Evolutionary conservation across 352 stramenopile species (phyloP).

Genomic region (Globisporangium recalcitrans): DNA sequence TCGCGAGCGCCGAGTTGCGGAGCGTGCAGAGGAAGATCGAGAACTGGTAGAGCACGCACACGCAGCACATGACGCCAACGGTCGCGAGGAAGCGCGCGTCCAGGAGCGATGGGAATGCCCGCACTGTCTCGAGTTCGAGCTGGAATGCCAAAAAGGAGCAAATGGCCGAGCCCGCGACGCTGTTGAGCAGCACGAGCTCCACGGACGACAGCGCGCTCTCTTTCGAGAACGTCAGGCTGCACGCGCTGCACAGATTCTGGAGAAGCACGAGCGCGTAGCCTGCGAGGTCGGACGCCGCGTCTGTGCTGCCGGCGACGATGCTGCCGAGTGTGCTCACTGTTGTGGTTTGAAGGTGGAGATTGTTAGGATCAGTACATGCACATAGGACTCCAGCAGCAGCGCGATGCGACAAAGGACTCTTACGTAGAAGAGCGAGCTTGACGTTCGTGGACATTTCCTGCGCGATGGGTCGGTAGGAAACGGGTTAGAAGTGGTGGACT

Average conservation of each 20-base stretch:
- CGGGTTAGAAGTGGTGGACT: not conserved
- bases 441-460: constrained; percentile 41
- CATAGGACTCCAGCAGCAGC: not conserved
- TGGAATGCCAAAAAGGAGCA: constrained; percentile 33
- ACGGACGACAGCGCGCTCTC: constrained; percentile 45
- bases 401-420: not conserved
- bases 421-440: constrained; percentile 61
- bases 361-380: not conserved
- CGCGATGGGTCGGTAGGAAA: not conserved
- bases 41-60: constrained; percentile 73
- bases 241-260: constrained; percentile 66
- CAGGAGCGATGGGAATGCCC: constrained; percentile 22
- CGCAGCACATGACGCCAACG: constrained; percentile 49
- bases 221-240: constrained; percentile 61
- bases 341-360: not conserved
- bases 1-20: constrained; percentile 62
- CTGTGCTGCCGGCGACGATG: constrained; percentile 48
- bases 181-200: constrained; percentile 59
- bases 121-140: constrained; percentile 39
- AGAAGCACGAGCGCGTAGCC: constrained; percentile 59
- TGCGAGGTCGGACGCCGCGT: constrained; percentile 34
- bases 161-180: constrained; percentile 35
- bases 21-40: constrained; percentile 66
- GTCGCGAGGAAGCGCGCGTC: constrained; percentile 30
- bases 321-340: constrained; percentile 57